Evolutionary conservation across 2,329 filamentous ascomycete species (phyloP).

Genomic region (Apiospora marii): DNA sequence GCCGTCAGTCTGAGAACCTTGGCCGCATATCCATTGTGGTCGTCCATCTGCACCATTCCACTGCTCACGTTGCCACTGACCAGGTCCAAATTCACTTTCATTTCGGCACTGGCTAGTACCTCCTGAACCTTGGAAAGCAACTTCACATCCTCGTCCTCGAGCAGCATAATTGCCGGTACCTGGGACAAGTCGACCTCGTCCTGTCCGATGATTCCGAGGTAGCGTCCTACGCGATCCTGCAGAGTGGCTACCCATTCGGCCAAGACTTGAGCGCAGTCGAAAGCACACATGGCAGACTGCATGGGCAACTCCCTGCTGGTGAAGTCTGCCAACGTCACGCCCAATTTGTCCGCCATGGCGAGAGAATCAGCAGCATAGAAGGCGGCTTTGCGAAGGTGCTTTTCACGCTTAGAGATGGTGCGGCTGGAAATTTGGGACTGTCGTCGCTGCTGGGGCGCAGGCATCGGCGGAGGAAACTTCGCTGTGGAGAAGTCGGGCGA

Average conservation of each 20-base stretch:
- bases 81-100: slow-evolving; percentile 73
- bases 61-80: slow-evolving; percentile 55
- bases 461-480: slow-evolving; percentile 44
- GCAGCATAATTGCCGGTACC: slow-evolving; percentile 85
- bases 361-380: slow-evolving; percentile 94
- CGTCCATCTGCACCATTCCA: slow-evolving; percentile 63
- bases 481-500: slow-evolving; percentile 54
- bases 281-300: slow-evolving; percentile 89
- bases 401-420: slow-evolving; percentile 77
- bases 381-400: slow-evolving; percentile 90
- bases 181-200: slow-evolving; percentile 81
- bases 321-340: slow-evolving; percentile 84
- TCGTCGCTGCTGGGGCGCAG: slow-evolving; percentile 33
- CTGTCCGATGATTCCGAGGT: slow-evolving; percentile 85
- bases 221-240: slow-evolving; percentile 91
- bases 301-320: slow-evolving; percentile 85
- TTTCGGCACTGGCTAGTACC: slow-evolving; percentile 78
- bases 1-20: slow-evolving; percentile 86
- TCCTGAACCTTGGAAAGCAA: slow-evolving; percentile 83
- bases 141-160: slow-evolving; percentile 91
- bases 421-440: slow-evolving; percentile 45
- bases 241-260: slow-evolving; percentile 94
- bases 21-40: slow-evolving; percentile 79
- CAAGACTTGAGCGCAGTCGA: slow-evolving; percentile 92
- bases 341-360: slow-evolving; percentile 85